These are phyloP conservation scores for Saccharomycopsis oosterbeekiorum DNA, from an alignment of 805 yeast species.

Conservation along the genomic window DNA sequence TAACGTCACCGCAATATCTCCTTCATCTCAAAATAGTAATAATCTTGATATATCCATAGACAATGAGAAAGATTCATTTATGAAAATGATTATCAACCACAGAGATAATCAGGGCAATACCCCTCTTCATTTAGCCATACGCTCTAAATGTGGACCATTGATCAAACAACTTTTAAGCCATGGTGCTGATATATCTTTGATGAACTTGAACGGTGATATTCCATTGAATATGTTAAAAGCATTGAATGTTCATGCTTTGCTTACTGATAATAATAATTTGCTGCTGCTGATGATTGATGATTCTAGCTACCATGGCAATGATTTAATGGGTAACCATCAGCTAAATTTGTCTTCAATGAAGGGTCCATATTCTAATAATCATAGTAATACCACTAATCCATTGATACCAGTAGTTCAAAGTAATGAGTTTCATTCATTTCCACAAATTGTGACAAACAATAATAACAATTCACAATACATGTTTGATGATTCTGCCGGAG, in stretches of 20 bases:
- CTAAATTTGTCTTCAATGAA: background rate
- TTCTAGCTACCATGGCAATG: background rate
- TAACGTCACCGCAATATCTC: slow-evolving; percentile 14
- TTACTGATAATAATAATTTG: background rate
- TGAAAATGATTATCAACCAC: slow-evolving; percentile 56
- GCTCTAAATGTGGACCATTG: slow-evolving; percentile 39
- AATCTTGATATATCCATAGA: slow-evolving; percentile 5
- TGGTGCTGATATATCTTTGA: slow-evolving; percentile 29
- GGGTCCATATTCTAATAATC: background rate
- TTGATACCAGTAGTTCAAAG: background rate
- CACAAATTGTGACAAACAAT: background rate
- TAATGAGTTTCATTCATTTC: background rate
- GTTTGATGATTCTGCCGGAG: background rate
- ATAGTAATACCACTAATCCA: background rate
- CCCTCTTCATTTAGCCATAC: slow-evolving; percentile 68
- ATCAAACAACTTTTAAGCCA: slow-evolving; percentile 33
- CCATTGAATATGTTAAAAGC: slow-evolving; percentile 19
- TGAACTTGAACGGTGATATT: slow-evolving; percentile 23
- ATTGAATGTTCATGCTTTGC: background rate
- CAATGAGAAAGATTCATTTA: slow-evolving; percentile 29
- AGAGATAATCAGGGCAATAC: slow-evolving; percentile 81
- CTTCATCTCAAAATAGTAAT: slow-evolving; percentile 19
- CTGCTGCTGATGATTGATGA: background rate
- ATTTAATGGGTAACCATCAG: background rate
- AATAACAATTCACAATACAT: background rate